These are phyloP conservation scores for Asparagopsis taxiformis DNA, from an alignment of 31 red algal species.

Conservation along the genomic window DNA sequence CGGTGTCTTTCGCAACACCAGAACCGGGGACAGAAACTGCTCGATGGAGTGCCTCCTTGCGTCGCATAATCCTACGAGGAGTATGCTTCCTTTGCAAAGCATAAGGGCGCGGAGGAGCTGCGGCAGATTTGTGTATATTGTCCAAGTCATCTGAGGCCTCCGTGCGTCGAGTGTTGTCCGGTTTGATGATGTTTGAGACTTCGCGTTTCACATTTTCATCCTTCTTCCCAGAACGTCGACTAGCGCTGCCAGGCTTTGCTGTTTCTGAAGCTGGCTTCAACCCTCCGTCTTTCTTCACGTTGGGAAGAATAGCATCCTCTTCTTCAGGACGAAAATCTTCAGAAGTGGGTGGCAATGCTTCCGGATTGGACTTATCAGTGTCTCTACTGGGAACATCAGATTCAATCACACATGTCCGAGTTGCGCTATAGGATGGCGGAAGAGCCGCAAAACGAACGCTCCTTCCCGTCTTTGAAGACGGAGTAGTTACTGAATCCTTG, in stretches of 20 bases:
- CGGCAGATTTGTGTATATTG: constrained; percentile 5
- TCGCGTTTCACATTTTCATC: too few relatives aligned
- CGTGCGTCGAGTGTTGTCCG: background rate
- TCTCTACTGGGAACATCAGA: background rate
- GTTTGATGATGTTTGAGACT: too few relatives aligned
- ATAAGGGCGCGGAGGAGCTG: too few relatives aligned
- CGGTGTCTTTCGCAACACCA: background rate
- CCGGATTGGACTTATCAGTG: background rate
- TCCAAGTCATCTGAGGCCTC: constrained; percentile 5
- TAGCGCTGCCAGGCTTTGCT: too few relatives aligned
- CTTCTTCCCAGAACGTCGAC: too few relatives aligned
- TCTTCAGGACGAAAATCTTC: too few relatives aligned
- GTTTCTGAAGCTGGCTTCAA: too few relatives aligned
- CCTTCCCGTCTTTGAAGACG: constrained; percentile 12
- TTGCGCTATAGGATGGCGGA: constrained; percentile 52
- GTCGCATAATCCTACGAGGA: constrained; percentile 19
- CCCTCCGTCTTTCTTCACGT: too few relatives aligned
- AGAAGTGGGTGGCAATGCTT: background rate
- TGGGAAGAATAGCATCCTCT: too few relatives aligned
- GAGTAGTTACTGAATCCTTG: background rate
- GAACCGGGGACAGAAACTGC: background rate
- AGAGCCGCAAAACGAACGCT: constrained; percentile 61
- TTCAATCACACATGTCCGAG: constrained; percentile 9
- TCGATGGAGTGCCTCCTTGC: constrained; percentile 30
- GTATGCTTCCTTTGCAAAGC: constrained; percentile 29